Evolutionary conservation across 2,329 filamentous ascomycete species (phyloP).

Genomic region (Fusarium denticulatum): DNA sequence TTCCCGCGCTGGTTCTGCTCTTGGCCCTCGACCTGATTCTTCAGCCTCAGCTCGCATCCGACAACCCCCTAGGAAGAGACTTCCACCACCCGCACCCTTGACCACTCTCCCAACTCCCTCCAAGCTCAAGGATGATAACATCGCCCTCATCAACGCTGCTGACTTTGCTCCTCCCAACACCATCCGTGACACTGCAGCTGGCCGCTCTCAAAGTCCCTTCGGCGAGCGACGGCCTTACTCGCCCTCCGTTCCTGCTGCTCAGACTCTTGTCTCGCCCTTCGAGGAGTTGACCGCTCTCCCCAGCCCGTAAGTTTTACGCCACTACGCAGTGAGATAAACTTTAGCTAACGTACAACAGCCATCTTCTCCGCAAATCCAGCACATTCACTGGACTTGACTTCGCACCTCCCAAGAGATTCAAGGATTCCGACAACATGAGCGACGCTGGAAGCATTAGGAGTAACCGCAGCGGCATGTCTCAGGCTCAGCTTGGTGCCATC

Average conservation of each 20-base stretch:
- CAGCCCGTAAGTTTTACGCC: conserved; percentile 78
- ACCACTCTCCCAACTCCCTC: conserved; percentile 84
- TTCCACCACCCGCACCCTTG: conserved; percentile 78
- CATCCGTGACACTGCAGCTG: conserved; percentile 74
- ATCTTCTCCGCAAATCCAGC: conserved; percentile 78
- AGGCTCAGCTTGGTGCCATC: conserved; percentile 74
- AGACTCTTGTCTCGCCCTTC: conserved; percentile 83
- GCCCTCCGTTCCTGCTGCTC: conserved; percentile 75
- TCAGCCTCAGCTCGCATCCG: conserved; percentile 64
- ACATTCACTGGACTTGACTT: conserved; percentile 86
- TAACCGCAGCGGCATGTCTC: conserved; percentile 78
- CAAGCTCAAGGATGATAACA: conserved; percentile 83
- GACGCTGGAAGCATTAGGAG: conserved; percentile 73
- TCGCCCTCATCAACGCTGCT: conserved; percentile 72
- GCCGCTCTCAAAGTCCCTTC: conserved; percentile 71
- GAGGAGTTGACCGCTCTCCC: conserved; percentile 88
- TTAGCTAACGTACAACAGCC: conserved; percentile 57
- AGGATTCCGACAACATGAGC: conserved; percentile 68
- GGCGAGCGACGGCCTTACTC: conserved; percentile 78
- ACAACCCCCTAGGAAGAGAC: conserved; percentile 56
- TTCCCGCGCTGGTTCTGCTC: conserved; percentile 61
- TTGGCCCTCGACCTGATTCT: conserved; percentile 69
- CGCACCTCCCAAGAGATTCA: conserved; percentile 79
- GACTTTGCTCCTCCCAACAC: conserved; percentile 87
- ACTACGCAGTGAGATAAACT: background rate